A percentile compares a stretch with the other conserved stretches of the same genome.
Evolutionary conservation across 2,329 filamentous ascomycete genomes (phyloP).

Genomic region (Zymoseptoria ardabiliae): DNA sequence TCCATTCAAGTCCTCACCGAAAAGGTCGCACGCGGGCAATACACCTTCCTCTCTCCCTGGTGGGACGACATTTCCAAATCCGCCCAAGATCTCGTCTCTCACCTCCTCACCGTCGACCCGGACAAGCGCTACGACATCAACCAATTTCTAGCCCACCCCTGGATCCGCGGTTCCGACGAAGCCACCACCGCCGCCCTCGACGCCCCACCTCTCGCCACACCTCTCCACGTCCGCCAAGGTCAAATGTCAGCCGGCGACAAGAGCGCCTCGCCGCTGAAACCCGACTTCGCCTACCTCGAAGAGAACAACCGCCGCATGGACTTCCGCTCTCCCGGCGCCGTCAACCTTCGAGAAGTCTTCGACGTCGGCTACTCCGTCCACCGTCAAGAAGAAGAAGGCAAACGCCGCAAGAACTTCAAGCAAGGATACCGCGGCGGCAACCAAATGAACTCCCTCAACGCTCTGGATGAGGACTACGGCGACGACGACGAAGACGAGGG

Average conservation of each 20-base stretch:
- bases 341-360: slow-evolving; percentile 95
- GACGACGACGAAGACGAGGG: slow-evolving; percentile 61
- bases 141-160: slow-evolving; percentile 90
- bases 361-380: slow-evolving; percentile 98
- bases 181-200: slow-evolving; percentile 60
- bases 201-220: slow-evolving; percentile 65
- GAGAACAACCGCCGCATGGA: slow-evolving; percentile 61
- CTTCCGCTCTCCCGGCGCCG: slow-evolving; percentile 88
- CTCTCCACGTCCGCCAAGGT: slow-evolving; percentile 53
- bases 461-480: slow-evolving; percentile 57
- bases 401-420: slow-evolving; percentile 76
- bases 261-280: slow-evolving; percentile 38
- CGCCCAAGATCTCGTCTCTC: slow-evolving; percentile 87
- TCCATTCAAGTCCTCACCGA: slow-evolving; percentile 95
- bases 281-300: slow-evolving; percentile 46
- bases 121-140: slow-evolving; percentile 90
- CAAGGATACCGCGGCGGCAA: slow-evolving; percentile 58
- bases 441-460: slow-evolving; percentile 59
- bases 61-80: slow-evolving; percentile 98
- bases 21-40: slow-evolving; percentile 94
- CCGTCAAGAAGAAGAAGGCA: slow-evolving; percentile 89
- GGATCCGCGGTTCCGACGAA: slow-evolving; percentile 70
- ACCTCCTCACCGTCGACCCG: slow-evolving; percentile 88
- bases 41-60: slow-evolving; percentile 96
- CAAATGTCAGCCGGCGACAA: slow-evolving; percentile 20